Evolutionary conservation across 2,329 filamentous ascomycete species (phyloP), one percentile per base, ranked within the genome.

Genomic region (Aspergillus versicolor): DNA sequence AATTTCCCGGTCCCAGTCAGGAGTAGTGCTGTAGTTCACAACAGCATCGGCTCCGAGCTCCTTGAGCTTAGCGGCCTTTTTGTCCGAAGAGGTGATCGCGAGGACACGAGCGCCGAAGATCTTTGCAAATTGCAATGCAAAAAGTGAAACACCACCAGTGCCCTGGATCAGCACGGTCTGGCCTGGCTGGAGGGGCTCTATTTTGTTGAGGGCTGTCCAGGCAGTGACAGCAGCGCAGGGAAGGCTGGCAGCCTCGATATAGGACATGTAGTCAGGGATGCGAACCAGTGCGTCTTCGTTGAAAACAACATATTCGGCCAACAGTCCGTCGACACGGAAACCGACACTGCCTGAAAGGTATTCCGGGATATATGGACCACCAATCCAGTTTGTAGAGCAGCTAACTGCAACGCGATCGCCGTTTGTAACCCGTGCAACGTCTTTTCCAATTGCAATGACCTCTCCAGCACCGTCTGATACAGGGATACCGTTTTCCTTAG

Each of bases 1-100:
- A 3, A 82, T 83, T 22, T 79, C 74, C 1, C 61, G 61, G 0
- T 65, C 60, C 60, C 60, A 62, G 19, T 59, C 32, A 3, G 58
- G 51, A 4, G 22, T 40, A 4, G 11, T 54, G 4, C 42, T 37
- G 32, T 62, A 61, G 8, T 61, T 61, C 9, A 61, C 52, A 1
- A 19, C 24, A 19, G 56, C 41, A 1, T 40, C 48, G 5, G 60
- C 61, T 1, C 60, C 61, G 3, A 63, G 22, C 41, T 56, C 40
- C 19, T 56, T 56, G 17, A 60, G 60, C 21, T 55, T 54, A 12
- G 34, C 48, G 15, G 60, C 40, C 30, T 63, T 63, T 6, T 62
- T 52, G n/a, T 58, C 60, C 0, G 59, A 61, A 1, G 60, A 63
- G 13, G 63, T 64, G 13, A 61, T 61, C 3, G 60, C 62, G 15